These are phyloP conservation scores for Trichoderma koningii DNA, from an alignment of 2,329 filamentous ascomycete species.

Conservation along the genomic window DNA sequence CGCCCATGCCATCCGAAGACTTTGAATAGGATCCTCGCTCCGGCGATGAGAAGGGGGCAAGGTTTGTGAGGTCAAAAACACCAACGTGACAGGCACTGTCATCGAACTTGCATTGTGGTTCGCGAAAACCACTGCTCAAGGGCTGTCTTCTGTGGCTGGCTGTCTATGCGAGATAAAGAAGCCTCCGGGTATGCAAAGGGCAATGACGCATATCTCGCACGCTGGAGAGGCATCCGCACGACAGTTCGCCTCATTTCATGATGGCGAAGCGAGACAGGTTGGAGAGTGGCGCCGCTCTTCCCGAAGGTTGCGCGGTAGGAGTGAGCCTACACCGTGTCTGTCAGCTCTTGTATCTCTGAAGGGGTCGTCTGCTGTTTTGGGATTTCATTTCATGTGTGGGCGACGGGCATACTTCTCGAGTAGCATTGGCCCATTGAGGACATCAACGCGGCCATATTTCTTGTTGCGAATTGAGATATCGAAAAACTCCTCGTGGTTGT, in stretches of 20 bases:
- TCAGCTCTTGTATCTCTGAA: conserved; percentile 12
- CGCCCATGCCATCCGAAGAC: conserved; percentile 50
- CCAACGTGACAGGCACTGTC: background rate
- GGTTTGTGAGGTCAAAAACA: background rate
- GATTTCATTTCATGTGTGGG: background rate
- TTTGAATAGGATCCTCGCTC: conserved; percentile 42
- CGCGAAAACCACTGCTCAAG: background rate
- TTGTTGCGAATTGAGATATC: conserved; percentile 87
- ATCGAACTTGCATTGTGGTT: background rate
- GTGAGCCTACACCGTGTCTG: conserved; percentile 56
- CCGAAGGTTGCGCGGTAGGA: conserved; percentile 60
- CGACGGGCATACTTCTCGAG: conserved; percentile 75
- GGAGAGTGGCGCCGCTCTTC: conserved; percentile 64
- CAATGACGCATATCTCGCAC: background rate
- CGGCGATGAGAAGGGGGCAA: background rate
- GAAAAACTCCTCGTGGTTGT: conserved; percentile 96
- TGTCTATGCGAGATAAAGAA: background rate
- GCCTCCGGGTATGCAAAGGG: background rate
- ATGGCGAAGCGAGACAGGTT: conserved; percentile 75
- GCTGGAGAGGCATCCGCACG: background rate
- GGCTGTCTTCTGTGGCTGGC: background rate
- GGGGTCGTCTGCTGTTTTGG: background rate
- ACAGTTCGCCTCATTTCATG: conserved; percentile 40
- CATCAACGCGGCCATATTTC: conserved; percentile 91
- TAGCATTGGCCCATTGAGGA: conserved; percentile 81